Evolutionary conservation across 805 yeast genomes (phyloP).

Genomic region (Ogataea zsoltii): DNA sequence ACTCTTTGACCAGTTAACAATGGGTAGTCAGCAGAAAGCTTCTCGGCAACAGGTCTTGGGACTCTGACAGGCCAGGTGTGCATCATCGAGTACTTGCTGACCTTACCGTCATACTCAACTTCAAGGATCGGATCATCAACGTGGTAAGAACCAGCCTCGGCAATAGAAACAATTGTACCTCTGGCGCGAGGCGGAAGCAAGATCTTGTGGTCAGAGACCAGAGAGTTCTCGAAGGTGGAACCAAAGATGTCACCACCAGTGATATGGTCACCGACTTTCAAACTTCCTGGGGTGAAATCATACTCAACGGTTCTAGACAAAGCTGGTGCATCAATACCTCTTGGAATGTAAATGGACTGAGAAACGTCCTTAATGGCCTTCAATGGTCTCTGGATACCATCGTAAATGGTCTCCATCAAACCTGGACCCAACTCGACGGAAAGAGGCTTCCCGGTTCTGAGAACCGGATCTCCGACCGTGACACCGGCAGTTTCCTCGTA

Average conservation of each 20-base stretch:
- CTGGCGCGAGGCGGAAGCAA: conserved; percentile 97
- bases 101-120: conserved; percentile 91
- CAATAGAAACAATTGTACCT: conserved; percentile 91
- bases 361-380: conserved; percentile 86
- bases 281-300: conserved; percentile 77
- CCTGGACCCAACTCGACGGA: conserved; percentile 99
- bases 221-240: conserved; percentile 88
- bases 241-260: conserved; percentile 98
- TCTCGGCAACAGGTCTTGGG: conserved; percentile 97
- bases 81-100: conserved; percentile 82
- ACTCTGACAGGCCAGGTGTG: conserved; percentile 99
- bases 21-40: conserved; percentile 91
- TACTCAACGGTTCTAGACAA: conserved; percentile 77
- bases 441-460: conserved; percentile 98
- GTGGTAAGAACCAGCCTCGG: conserved; percentile 86
- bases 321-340: conserved; percentile 98
- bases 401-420: conserved; percentile 97
- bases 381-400: conserved; percentile 99
- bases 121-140: conserved; percentile 89
- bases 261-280: conserved; percentile 94
- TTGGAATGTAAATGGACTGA: conserved; percentile 94
- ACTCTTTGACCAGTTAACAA: conserved; percentile 98
- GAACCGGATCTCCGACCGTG: conserved; percentile 98
- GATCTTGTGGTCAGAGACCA: conserved; percentile 89
- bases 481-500: conserved; percentile 99